These are phyloP conservation scores for Suhomyces coccinellae DNA, from an alignment of 1,139 yeast species.

Conservation along the genomic window DNA sequence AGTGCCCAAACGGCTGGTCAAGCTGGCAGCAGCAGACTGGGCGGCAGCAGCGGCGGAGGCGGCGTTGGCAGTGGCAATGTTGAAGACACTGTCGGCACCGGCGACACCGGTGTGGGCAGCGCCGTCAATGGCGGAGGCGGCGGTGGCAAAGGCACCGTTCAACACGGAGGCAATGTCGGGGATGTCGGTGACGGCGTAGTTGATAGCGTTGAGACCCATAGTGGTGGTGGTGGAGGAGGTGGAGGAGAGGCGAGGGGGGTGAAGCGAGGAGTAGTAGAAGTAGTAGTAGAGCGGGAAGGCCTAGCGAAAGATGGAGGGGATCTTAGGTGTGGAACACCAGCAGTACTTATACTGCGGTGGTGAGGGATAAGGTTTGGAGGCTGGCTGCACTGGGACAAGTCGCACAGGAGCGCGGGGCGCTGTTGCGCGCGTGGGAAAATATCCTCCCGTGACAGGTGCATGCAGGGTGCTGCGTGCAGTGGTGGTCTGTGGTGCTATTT, in stretches of 20 bases:
- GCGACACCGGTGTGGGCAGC: constrained; percentile 12
- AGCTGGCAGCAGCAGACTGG: constrained; percentile 6
- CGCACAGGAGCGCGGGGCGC: constrained; percentile 1
- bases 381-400: neutral
- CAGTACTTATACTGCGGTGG: neutral
- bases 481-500: neutral
- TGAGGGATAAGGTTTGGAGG: neutral
- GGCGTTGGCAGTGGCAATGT: constrained; percentile 14
- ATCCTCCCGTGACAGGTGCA: neutral
- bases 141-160: constrained; percentile 14
- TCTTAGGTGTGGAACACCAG: neutral
- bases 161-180: constrained; percentile 11
- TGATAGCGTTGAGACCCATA: constrained; percentile 20
- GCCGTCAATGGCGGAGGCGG: constrained; percentile 14
- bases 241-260: neutral
- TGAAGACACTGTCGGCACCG: constrained; percentile 18
- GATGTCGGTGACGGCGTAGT: constrained; percentile 17
- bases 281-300: neutral
- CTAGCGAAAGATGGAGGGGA: neutral
- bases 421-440: neutral
- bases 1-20: constrained; percentile 9
- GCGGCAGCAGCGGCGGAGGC: constrained; percentile 6
- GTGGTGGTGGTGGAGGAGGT: neutral
- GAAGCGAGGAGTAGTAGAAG: neutral
- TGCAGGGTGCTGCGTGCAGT: neutral